These are phyloP conservation scores for Penicillium sp. DNA, from an alignment of 2,329 filamentous ascomycete species.

Conservation along the genomic window DNA sequence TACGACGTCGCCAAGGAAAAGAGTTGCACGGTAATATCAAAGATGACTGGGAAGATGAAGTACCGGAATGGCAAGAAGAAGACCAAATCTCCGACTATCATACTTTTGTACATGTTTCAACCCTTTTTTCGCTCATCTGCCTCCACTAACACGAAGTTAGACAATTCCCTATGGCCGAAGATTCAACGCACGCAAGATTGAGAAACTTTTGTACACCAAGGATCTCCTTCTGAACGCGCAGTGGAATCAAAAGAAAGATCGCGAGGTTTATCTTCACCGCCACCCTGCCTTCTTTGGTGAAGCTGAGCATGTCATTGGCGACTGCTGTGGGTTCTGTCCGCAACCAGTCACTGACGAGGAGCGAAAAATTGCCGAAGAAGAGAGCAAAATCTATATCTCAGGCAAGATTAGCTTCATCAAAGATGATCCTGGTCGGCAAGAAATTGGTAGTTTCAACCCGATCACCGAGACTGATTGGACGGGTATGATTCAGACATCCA, in stretches of 20 bases:
- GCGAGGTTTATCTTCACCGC: conserved; percentile 77
- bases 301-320: conserved; percentile 72
- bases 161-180: conserved; percentile 44
- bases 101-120: conserved; percentile 68
- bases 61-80: conserved; percentile 79
- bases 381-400: conserved; percentile 75
- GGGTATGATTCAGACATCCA: conserved; percentile 23
- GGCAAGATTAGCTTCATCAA: conserved; percentile 74
- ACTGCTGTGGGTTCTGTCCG: conserved; percentile 83
- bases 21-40: conserved; percentile 72
- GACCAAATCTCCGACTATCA: conserved; percentile 80
- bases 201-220: conserved; percentile 79
- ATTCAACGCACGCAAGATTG: conserved; percentile 61
- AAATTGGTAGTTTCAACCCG: conserved; percentile 75
- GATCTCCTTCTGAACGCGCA: conserved; percentile 83
- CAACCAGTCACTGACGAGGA: conserved; percentile 71
- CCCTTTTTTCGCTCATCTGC: conserved; percentile 43
- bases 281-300: conserved; percentile 85
- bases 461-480: conserved; percentile 84
- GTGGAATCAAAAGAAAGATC: conserved; percentile 77
- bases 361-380: conserved; percentile 69
- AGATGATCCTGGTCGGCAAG: conserved; percentile 79
- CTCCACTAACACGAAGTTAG: conserved; percentile 43
- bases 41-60: conserved; percentile 74
- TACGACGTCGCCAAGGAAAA: conserved; percentile 41